Evolutionary conservation across 352 stramenopile species (phyloP).

Genomic region (Elongisporangium senticosum): DNA sequence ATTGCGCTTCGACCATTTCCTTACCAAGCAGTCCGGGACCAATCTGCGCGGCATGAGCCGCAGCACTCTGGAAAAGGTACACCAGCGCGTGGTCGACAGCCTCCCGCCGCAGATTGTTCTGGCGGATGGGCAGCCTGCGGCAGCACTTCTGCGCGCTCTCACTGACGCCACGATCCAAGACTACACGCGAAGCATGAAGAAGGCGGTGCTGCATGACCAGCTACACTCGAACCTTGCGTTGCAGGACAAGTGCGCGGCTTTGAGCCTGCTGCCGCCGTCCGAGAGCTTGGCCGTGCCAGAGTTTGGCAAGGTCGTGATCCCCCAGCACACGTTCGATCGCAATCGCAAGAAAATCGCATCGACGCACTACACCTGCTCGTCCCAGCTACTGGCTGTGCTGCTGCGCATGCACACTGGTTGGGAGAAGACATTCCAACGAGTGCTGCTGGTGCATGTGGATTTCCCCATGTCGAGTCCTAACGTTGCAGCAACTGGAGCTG

Average conservation of each 20-base stretch:
- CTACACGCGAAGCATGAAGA: slow-evolving; percentile 92
- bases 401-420: slow-evolving; percentile 87
- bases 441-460: slow-evolving; percentile 64
- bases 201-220: slow-evolving; percentile 73
- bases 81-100: slow-evolving; percentile 79
- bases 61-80: slow-evolving; percentile 73
- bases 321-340: slow-evolving; percentile 53
- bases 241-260: slow-evolving; percentile 52
- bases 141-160: slow-evolving; percentile 64
- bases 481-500: slow-evolving; percentile 2
- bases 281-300: slow-evolving; percentile 15
- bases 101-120: slow-evolving; percentile 56
- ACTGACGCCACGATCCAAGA: slow-evolving; percentile 87
- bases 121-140: slow-evolving; percentile 52
- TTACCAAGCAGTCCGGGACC: slow-evolving; percentile 66
- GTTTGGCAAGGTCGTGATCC: slow-evolving; percentile 81
- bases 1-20: no score
- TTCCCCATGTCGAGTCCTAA: slow-evolving; percentile 1
- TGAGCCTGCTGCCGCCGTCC: slow-evolving; percentile 51
- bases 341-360: slow-evolving; percentile 41
- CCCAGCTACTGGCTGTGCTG: slow-evolving; percentile 71
- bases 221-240: slow-evolving; percentile 45
- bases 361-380: slow-evolving; percentile 50
- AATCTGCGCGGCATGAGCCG: slow-evolving; percentile 78
- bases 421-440: slow-evolving; percentile 84